Evolutionary conservation across 2,329 filamentous ascomycete species (phyloP).

Genomic region (Ophiostoma pallidulum): DNA sequence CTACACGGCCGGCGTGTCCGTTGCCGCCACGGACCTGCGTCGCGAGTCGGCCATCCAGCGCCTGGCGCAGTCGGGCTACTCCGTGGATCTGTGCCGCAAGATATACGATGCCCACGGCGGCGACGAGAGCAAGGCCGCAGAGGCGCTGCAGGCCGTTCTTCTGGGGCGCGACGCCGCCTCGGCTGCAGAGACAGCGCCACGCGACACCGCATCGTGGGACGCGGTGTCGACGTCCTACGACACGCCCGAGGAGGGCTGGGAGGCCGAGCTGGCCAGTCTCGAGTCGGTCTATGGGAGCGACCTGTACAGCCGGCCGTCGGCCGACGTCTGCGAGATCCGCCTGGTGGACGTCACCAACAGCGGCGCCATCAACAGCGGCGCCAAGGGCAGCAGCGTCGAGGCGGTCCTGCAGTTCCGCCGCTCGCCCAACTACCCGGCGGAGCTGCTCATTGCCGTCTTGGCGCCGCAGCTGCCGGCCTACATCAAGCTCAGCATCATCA

Average conservation of each 20-base stretch:
- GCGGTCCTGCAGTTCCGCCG: slow-evolving; percentile 58
- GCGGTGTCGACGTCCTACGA: slow-evolving; percentile 24
- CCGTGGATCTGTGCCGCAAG: slow-evolving; percentile 71
- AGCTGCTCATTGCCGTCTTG: slow-evolving; percentile 58
- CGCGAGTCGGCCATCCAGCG: slow-evolving; percentile 75
- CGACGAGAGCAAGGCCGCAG: slow-evolving; percentile 69
- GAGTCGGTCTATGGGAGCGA: slow-evolving; percentile 74
- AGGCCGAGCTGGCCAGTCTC: slow-evolving; percentile 74
- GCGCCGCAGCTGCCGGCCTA: slow-evolving; percentile 69
- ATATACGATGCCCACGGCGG: slow-evolving; percentile 60
- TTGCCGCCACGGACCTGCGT: slow-evolving; percentile 72
- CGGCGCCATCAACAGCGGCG: slow-evolving; percentile 25
- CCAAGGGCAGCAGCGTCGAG: slow-evolving; percentile 22
- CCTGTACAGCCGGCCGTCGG: slow-evolving; percentile 51
- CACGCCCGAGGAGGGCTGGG: slow-evolving; percentile 60
- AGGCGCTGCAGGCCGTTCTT: slow-evolving; percentile 65
- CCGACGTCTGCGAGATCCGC: slow-evolving; percentile 59
- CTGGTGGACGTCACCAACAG: slow-evolving; percentile 49
- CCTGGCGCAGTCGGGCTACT: slow-evolving; percentile 74
- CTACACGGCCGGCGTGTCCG: slow-evolving; percentile 81
- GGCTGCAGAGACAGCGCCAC: slow-evolving; percentile 15
- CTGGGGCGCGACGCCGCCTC: slow-evolving; percentile 29
- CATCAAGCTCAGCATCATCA: slow-evolving; percentile 80
- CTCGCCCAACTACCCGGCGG: slow-evolving; percentile 63
- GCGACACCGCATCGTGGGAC: slow-evolving; percentile 13